Evolutionary conservation across 768 basidiomycete genomes (phyloP), one percentile per base, ranked within the genome.

Genomic region (Lactifluus rugatus): DNA sequence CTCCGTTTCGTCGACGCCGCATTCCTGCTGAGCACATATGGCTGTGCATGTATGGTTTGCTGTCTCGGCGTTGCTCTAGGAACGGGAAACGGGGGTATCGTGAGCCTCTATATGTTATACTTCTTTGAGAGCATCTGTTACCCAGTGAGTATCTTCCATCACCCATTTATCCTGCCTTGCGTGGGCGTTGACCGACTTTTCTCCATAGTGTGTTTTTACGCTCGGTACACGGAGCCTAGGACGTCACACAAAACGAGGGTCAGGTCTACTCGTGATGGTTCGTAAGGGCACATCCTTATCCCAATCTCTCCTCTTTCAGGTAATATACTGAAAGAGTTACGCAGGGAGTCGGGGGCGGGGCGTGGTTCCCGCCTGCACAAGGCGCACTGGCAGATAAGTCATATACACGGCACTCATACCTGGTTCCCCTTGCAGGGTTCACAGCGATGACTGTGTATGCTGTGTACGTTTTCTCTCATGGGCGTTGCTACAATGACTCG

Each of bases 101-200:
- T 74, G 10, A 83, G 79, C 70, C 67, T 87, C 36, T 87, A 84
- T 66, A 66, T 74, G 55, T 70, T 87, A 54, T 85, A 86, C 76
- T 85, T 83, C 75, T 85, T 85, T 67, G 85, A 87, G 70, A 85
- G 83, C 31, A 86, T 87, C 58, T 87, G 84, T 64, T 84, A 84
- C 62, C 82, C 83, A 5, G 80, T 79, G 58, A 61, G 76, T 70
- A 4, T 6, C 28, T 31, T 16, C 16, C 17, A 1, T 23, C 5
- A n/a, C n/a, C n/a, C n/a, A n/a, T 13, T 26, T 19, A 4, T 21
- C 1, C 19, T 17, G 10, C 2, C 28, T 31, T 19, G 36, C 14
- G 13, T n/a, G 37, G 32, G 45, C 14, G 25, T n/a, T 57, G 28
- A 49, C 31, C 48, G 36, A 39, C 19, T 34, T 32, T n/a, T 49